Evolutionary conservation across 495 filamentous ascomycete genomes (phyloP), one percentile per base, ranked within the genome.

Genomic region (Venustampulla echinocandica): DNA sequence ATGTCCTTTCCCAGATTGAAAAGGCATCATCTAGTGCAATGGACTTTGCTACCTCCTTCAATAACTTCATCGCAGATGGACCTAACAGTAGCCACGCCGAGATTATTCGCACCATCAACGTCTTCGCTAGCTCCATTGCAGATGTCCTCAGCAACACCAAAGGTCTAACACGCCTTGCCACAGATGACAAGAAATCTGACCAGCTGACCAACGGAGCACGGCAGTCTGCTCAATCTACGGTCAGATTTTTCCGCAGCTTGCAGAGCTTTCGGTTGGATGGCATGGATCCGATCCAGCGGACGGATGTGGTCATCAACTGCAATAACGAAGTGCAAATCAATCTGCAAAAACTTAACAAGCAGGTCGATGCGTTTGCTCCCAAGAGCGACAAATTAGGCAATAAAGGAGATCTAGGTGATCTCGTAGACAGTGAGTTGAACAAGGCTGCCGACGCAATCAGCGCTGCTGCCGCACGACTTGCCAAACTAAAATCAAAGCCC

Each of bases 81-180:
- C 92, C 92, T 3, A 94, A 89, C 69, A 89, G 86, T 67, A 83
- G 80, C 9, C 87, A 95, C 59, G 77, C 84, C 2, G 87, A 92
- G 51, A 83, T 97, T 46, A 97, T 96, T 65, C 88, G 90, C 54
- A 92, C 87, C 1, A 79, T 94, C 45, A 88, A 87, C 56, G 77
- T 87, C 24, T 97, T 96, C 64, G 71, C 92, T 1, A 84, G 88
- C 22, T 85, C 92, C 24, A 80, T 95, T 54, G 83, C 92, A 11
- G 92, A 98, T 66, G 92, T 97, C 4, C 80, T 94, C 56, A 86
- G 80, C 66, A 97, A 97, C 65, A 87, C 92, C 43, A 98, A 98
- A 69, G 92, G 92, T 64, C 73, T 98, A 28, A 92, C 83, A 2
- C 80, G 92, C 42, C 88, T 98, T 52, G 89, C 93, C 25, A 90